Evolutionary conservation across 441 rosid genomes (phyloP), one percentile per base, ranked within the genome.

Genomic region (Populus hybrid): DNA sequence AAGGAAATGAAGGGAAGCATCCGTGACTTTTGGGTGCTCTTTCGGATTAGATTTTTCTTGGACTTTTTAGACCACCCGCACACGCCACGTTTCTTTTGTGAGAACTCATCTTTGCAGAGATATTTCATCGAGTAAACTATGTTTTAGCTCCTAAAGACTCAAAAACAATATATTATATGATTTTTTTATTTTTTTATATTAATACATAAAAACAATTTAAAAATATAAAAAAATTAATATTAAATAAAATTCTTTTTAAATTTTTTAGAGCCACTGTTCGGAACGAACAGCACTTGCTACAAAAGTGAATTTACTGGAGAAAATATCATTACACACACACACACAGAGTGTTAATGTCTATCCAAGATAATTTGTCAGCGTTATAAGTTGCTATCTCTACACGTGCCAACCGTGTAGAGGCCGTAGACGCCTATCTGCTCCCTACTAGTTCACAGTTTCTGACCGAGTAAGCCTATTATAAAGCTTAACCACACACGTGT

Each of bases 381-480:
- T 36, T 14, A 66, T 23, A 67, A 21, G 74, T 50, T 64, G 45
- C 23, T 59, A 40, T 33, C 53, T 40, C 12, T 35, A 76, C 79
- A 79, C 76, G 72, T 78, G 78, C 36, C 80, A 45, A 26, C 38
- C 14, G 65, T 56, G 61, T 56, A 24, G 56, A 76, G 23, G 33
- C 29, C 3, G n/a, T 38, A 35, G 12, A 21, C 23, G 26, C 42
- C 38, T 9, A 28, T 42, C 65, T 28, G 35, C 61, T 18, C 14
- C 42, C 26, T 24, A 2, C 64, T 40, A 75, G 68, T 59, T 33
- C 74, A 42, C 21, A 64, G 23, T 56, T 53, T 4, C 16, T 65
- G 79, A 74, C 81, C 78, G 68, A 79, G 80, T 77, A 72, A 77
- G 40, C 69, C 33, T 31, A 31, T 56, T 42, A 68, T 40, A 42